Evolutionary conservation across 1,284 basidiomycete genomes (phyloP), one percentile per base, ranked within the genome.

Genomic region (Singerocomus rubriflavus): DNA sequence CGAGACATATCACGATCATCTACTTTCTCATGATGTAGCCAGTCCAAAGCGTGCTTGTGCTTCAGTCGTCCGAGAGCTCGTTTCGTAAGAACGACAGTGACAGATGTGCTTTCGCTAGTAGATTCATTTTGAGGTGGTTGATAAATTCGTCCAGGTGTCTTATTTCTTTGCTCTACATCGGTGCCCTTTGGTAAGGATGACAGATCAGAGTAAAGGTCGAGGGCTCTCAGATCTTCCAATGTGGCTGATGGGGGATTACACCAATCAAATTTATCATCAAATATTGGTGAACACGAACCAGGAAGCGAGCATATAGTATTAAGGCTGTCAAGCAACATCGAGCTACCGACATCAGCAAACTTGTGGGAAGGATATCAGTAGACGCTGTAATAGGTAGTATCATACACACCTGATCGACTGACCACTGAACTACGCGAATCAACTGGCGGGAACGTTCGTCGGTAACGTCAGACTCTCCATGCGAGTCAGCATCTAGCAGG

Each of bases 131-230:
- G 44, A 2, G 3, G 12, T 33, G 33, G 17, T 27, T 50, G 46
- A 8, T 48, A 37, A 6, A 12, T 17, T 38, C 21, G 46, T 17
- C 53, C 62, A 11, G 58, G 68, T 27, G 67, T 66, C 59, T 71
- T 71, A n/a, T 68, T 69, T 47, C 76, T 73, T 52, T 74, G 72
- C 39, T 74, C 73, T 3, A 59, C 71, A 29, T 80, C 76, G 21
- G 71, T 66, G 54, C 77, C 75, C 63, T 91, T 91, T 1, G 88
- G 88, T 57, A 90, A 70, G 13, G 77, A 71, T 1, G 71, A 67
- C 16, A 91, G 72, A 37, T 77, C 72, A 5, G 73, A 69, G 59
- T 91, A 90, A 3, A 88, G 68, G 46, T 85, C 80, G 3, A 89
- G 71, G 3, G 67, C 60, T 53, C 77, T 72, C 6, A 84, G 63